These are phyloP conservation scores for Cutaneotrichosporon cavernicola DNA, from an alignment of 1,284 basidiomycete genomes.

Conservation along the genomic window DNA sequence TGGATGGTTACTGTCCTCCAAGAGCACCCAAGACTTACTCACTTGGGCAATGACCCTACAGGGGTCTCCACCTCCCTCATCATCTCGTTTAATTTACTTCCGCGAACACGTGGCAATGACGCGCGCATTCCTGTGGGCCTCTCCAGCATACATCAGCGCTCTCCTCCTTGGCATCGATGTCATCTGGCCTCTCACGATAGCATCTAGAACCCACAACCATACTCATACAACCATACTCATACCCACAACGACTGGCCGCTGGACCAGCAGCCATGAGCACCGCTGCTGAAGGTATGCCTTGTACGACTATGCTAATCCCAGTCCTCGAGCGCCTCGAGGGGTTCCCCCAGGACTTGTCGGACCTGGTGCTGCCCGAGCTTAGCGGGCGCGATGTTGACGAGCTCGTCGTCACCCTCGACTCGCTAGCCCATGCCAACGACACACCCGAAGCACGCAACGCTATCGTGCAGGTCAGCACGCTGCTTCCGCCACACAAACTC, in stretches of 20 bases:
- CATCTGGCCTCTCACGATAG: neutral
- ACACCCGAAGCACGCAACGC: slow-evolving; percentile 23
- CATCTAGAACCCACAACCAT: neutral
- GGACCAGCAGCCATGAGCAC: slow-evolving; percentile 10
- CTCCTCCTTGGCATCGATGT: neutral
- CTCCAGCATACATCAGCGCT: neutral
- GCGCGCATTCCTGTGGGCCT: neutral
- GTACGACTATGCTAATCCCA: slow-evolving; percentile 5
- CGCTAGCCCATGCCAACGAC: slow-evolving; percentile 7
- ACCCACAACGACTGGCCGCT: neutral
- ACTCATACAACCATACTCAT: neutral
- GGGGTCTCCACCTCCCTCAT: no score
- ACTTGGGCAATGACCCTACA: no score
- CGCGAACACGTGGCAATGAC: slow-evolving; percentile 7
- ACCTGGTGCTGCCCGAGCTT: slow-evolving; percentile 4
- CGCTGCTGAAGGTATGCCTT: neutral
- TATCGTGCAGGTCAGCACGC: slow-evolving; percentile 17
- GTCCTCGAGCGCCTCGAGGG: slow-evolving; percentile 24
- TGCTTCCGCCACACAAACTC: slow-evolving; percentile 11
- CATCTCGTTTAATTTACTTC: neutral
- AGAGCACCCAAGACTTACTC: no score
- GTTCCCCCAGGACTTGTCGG: slow-evolving; percentile 25
- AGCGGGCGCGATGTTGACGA: slow-evolving; percentile 10
- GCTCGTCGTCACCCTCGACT: slow-evolving; percentile 15
- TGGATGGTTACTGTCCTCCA: no score